Evolutionary conservation across 257 asterid species (phyloP), one percentile per base, ranked within the genome.

Genomic region (Echium plantagineum): DNA sequence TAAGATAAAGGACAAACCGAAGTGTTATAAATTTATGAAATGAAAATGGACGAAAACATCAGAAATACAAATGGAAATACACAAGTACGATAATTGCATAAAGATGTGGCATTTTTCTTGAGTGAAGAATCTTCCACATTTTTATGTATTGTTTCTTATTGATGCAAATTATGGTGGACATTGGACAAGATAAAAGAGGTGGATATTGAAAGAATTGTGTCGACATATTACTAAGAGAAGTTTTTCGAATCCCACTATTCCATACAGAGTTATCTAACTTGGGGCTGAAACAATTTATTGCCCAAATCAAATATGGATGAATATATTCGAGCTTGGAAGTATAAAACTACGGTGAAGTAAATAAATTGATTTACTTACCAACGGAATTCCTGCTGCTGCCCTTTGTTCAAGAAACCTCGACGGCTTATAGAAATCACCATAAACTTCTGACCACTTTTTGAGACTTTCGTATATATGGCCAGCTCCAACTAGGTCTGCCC

Each of bases 401-500:
- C 99, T 84, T 75, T 93, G 96, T 74, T 81, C 87, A 82, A 93
- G 74, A 77, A 66, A 86, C 57, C 68, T 83, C 20, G 99, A 84
- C 20, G 99, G 99, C 74, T 52, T 78, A 74, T 82, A 93, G 73
- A 86, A 84, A 71, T 71, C 72, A 20, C 99, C 99, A 69, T 84
- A 83, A 52, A 63, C 30, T 63, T 77, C 84, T 68, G 80, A 74
- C 97, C 97, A 89, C 71, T 79, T 84, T 71, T 61, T 72, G 67
- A 93, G 97, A 63, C 94, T 86, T 74, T 60, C 80, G 70, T 81
- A 80, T 63, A 93, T 73, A 66, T 71, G 73, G 69, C 71, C 84
- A 63, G 96, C 97, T 16, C 99, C 99, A 63, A 93, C 71, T 30
- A 80, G 73, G 80, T 93, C 99, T 8, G 95, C 99, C 99, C 99